Evolutionary conservation across 495 filamentous ascomycete genomes (phyloP), one percentile per base, ranked within the genome.

Genomic region (Baudoinia panamericana): DNA sequence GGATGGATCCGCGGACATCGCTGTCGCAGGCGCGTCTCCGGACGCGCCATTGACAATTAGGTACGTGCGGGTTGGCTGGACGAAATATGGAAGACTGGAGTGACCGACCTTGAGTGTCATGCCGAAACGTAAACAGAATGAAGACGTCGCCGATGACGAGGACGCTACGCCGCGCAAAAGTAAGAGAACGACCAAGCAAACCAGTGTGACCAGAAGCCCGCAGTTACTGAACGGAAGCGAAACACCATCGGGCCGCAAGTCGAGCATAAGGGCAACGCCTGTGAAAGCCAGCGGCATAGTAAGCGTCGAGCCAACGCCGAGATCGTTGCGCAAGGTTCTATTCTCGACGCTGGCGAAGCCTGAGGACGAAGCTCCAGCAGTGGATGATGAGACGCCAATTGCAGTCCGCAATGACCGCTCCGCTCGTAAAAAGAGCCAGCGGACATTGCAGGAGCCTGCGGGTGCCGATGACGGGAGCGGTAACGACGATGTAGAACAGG

Each of bases 351-450:
- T 46, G 7, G 34, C 29, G 11, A 35, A 53, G 21, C 17, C 20
- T 13, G 41, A 12, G 3, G 31, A 53, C 2, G 36, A 44, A 11
- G 38, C 6, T 12, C 23, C 7, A 15, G 22, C 21, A 11, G 23
- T 4, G 20, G 41, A 30, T 13, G 30, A 50, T 15, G 33, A 39
- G 17, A 46, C 47, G 13, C 41, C 47, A 16, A 50, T 37, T 13
- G 42, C 47, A 13, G 25, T 29, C 12, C 35, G 42, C 28, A 50
- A 50, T 18, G 82, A 94, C 57, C 72, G 78, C 6, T 93, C 85
- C 0, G 88, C 86, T 2, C 75, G 83, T 52, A 79, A 78, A 51
- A 94, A 93, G 65, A 93, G 83, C 55, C 80, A 76, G 3, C 70
- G 76, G 31, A 71, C 73, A 5, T 56, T 92, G 5, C 75, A 87